These are phyloP conservation scores for Penicillium daleae DNA, from an alignment of 495 filamentous ascomycete genomes.

Conservation along the genomic window DNA sequence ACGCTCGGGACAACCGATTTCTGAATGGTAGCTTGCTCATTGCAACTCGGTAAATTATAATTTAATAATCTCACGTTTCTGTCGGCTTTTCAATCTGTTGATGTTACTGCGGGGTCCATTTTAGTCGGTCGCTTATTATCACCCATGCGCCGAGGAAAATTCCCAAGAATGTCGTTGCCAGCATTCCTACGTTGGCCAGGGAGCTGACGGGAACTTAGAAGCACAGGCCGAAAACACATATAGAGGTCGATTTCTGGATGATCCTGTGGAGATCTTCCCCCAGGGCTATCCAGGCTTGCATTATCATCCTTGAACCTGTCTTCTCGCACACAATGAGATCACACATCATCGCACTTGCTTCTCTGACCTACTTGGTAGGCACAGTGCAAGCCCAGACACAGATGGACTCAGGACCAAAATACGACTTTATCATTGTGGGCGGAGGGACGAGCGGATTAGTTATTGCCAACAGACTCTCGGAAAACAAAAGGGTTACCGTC, in stretches of 20 bases:
- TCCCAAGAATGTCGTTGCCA: neutral
- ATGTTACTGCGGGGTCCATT: neutral
- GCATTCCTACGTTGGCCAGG: constrained; percentile 8
- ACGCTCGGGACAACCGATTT: neutral
- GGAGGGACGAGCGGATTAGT: constrained; percentile 57
- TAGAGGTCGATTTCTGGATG: neutral
- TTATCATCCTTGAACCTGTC: no score
- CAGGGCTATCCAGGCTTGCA: neutral
- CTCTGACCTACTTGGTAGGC: constrained; percentile 11
- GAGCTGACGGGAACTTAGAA: neutral
- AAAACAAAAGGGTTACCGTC: constrained; percentile 47
- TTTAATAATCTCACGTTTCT: neutral
- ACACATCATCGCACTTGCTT: constrained; percentile 8
- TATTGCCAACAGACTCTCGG: constrained; percentile 55
- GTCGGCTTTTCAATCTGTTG: neutral
- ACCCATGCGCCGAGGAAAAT: neutral
- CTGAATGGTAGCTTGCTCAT: no score
- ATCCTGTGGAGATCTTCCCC: neutral
- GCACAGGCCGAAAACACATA: neutral
- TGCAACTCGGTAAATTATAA: neutral
- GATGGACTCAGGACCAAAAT: constrained; percentile 11
- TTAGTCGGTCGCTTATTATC: neutral
- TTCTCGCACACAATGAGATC: constrained; percentile 7
- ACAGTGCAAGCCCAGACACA: constrained; percentile 17
- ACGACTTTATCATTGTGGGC: constrained; percentile 53